These are phyloP conservation scores for Gaeumannomyces tritici DNA, from an alignment of 2,329 filamentous ascomycete species.

Conservation along the genomic window DNA sequence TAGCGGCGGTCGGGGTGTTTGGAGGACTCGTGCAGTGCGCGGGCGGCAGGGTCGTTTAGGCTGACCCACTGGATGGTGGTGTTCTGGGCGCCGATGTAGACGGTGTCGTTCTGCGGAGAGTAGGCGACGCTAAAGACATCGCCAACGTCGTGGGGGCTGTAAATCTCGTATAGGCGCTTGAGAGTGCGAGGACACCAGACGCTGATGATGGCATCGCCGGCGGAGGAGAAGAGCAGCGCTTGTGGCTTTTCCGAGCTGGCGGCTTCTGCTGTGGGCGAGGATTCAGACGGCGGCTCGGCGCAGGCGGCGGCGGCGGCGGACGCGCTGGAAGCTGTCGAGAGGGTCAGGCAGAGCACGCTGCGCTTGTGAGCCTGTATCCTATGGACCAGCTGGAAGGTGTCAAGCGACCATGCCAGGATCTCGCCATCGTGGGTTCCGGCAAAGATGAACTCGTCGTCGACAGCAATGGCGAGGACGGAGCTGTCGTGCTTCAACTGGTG, in stretches of 20 bases:
- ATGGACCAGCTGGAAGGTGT: conserved; percentile 71
- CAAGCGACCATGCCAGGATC: conserved; percentile 83
- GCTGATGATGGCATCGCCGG: conserved; percentile 88
- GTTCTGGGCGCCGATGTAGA: conserved; percentile 91
- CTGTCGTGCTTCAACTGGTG: conserved; percentile 70
- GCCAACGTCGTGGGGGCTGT: conserved; percentile 87
- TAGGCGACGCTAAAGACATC: conserved; percentile 95
- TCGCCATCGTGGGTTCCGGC: conserved; percentile 90
- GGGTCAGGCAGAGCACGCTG: conserved; percentile 75
- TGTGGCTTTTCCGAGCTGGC: too few relatives aligned
- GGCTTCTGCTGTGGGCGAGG: not conserved
- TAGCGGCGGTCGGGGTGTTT: conserved; percentile 68
- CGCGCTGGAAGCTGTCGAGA: conserved; percentile 40
- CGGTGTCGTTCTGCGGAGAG: conserved; percentile 65
- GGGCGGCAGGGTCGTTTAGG: conserved; percentile 52
- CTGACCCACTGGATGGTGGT: conserved; percentile 91
- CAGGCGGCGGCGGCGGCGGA: conserved; percentile 50
- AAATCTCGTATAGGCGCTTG: conserved; percentile 75
- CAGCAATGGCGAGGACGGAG: conserved; percentile 72
- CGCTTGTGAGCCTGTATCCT: conserved; percentile 84
- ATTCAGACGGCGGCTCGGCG: conserved; percentile 28
- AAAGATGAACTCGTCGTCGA: conserved; percentile 75
- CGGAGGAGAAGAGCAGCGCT: conserved; percentile 75
- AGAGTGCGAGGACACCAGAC: conserved; percentile 79
- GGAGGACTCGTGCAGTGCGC: conserved; percentile 51